Base-by-base conservation (phyloP, 2,329 filamentous ascomycete genomes). In the Paraphaeosphaeria sporulosa region DNA sequence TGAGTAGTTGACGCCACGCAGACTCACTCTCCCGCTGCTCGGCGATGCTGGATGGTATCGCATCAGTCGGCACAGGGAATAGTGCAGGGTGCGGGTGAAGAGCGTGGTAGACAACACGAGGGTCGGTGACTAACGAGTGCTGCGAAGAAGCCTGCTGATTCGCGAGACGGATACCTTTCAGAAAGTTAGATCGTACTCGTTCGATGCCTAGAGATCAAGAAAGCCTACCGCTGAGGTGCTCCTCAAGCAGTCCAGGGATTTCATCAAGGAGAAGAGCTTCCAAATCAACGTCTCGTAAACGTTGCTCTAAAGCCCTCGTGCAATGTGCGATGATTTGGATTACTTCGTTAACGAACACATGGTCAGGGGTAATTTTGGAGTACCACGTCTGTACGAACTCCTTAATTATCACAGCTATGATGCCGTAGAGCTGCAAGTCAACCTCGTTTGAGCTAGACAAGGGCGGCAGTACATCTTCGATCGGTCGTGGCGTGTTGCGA, bases 341-440 rank as follows among this genome's bases (percentile, higher is more conserved):
- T 59, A 97, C 86, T 80, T 97, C 94, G 67, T 90, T 89, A 61
- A 95, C 89, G 74, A 99, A 96, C 13, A 87, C 85, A 74, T 94
- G 91, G 78, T 99, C 94, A 3, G 93, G 88, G 1, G 94, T 97
- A 76, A 99, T 95, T 77, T 90, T 94, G 65, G 84, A 85, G 81
- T 99, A 99, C 95, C 95, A 99, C 34, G 88, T 89, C 76, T 95
- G 90, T 40, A 99, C 91, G 76, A 93, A 97, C 65, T 97, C 93
- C 71, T 91, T 89, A 70, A 97, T 84, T 63, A 98, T 88, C 60
- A 98, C 90, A 55, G 95, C 91, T 62, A 99, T 89, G 61, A 98
- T 86, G 30, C 92, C 94, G 76, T 98, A 99, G 4, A 99, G 85
- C 79, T 99, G 91, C 58, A 96, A 82, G 77, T 99, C 95, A 61